Evolutionary conservation across 257 asterid genomes (phyloP).

Genomic region (Pogostemon cablin): DNA sequence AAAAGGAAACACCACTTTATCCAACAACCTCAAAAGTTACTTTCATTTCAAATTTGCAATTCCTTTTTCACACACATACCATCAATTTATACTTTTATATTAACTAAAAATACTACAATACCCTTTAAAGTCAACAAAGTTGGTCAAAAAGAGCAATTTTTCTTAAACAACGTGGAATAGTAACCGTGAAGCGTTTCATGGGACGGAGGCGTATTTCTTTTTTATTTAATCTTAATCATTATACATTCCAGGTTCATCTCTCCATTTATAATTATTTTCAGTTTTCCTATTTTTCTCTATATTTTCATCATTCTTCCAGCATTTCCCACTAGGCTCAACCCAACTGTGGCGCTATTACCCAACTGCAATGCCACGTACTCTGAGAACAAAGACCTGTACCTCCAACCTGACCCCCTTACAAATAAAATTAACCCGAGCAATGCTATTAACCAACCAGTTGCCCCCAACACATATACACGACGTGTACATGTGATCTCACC

Average conservation of each 20-base stretch:
- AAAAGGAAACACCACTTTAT: too few relatives aligned
- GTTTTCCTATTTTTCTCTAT: not conserved
- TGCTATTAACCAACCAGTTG: not conserved
- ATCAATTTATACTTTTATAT: too few relatives aligned
- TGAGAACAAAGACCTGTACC: not conserved
- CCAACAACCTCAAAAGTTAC: too few relatives aligned
- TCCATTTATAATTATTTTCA: not conserved
- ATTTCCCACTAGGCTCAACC: not conserved
- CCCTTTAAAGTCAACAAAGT: too few relatives aligned
- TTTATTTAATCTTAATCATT: not conserved
- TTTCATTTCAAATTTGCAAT: too few relatives aligned
- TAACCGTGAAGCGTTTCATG: too few relatives aligned
- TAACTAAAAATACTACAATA: too few relatives aligned
- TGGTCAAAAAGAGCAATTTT: too few relatives aligned
- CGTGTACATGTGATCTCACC: not conserved
- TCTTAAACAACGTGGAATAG: too few relatives aligned
- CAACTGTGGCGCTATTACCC: not conserved
- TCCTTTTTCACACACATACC: too few relatives aligned
- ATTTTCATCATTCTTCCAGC: not conserved
- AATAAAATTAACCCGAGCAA: not conserved
- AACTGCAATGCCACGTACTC: not conserved
- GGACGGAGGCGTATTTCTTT: too few relatives aligned
- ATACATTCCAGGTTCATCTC: not conserved
- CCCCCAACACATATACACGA: not conserved
- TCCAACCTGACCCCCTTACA: not conserved